Evolutionary conservation across 352 stramenopile species (phyloP), one percentile per base, ranked within the genome.

Genomic region (Globisporangium lucens): DNA sequence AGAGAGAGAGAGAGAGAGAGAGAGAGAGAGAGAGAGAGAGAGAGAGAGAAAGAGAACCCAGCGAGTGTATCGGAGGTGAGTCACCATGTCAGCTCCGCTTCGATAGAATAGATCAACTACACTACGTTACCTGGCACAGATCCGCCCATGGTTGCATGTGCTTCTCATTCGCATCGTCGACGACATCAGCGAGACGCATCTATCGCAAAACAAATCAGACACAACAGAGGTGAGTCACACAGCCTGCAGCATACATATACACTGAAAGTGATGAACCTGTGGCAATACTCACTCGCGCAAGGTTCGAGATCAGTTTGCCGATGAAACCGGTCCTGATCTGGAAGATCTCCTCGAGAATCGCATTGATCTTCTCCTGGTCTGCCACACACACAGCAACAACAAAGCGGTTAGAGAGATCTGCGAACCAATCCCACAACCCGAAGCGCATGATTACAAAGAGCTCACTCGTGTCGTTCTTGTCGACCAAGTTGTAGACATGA

Each of bases 141-240:
- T 96, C 86, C 17, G 86, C 89, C 88, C 88, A 96, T 1, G 88
- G 88, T 68, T 90, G 82, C 85, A 96, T 92, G 71, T 96, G 88
- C 77, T 96, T 96, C 59, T 96, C 88, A 62, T 96, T 96, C n/a
- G 87, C 87, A 67, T 94, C 85, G 68, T 96, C 78, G n/a, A 94
- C 88, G 55, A 94, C 85, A 57, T 94, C 85, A 43, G 80, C 75
- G 7, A 96, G 77, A 8, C 84, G 83, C 53, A 96, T 56, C 78
- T 86, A 55, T 29, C 13, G 38, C 17, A 46, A 46, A 20, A 46
- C 38, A 46, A 46, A 63, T 12, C 6, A 36, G 64, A 22, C 22
- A 49, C 10, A 58, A 43, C 12, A 69, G 15, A 29, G 10, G 12
- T 57, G 2, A 61, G 24, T 43, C 15, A 41, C 15, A 41, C 6